Evolutionary conservation across 441 rosid genomes (phyloP).

Genomic region (Codiaeum variegatum): DNA sequence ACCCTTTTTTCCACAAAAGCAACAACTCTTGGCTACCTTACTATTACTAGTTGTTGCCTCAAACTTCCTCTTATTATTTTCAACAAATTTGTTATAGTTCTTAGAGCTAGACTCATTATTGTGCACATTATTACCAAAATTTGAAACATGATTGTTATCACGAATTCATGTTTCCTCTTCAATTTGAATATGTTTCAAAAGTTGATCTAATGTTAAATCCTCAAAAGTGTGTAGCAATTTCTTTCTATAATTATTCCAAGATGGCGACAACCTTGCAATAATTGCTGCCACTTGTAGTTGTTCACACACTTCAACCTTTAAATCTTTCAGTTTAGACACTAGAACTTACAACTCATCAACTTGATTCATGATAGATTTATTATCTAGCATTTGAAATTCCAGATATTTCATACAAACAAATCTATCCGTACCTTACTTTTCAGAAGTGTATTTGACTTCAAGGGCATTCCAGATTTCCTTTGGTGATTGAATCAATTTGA

Average conservation of each 20-base stretch:
- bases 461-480: neutral
- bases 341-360: neutral
- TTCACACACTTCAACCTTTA: neutral
- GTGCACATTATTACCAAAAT: too few relatives aligned
- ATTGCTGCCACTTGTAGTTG: neutral
- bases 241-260: constrained; percentile 21
- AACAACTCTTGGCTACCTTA: too few relatives aligned
- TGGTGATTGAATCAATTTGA: neutral
- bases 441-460: neutral
- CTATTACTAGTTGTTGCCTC: too few relatives aligned
- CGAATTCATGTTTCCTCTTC: too few relatives aligned
- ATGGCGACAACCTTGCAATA: constrained; percentile 10
- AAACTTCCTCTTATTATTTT: too few relatives aligned
- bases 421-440: neutral
- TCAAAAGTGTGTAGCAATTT: too few relatives aligned
- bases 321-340: neutral
- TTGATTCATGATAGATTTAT: neutral
- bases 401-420: neutral
- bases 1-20: too few relatives aligned
- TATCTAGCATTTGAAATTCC: neutral
- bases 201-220: too few relatives aligned
- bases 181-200: too few relatives aligned
- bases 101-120: too few relatives aligned
- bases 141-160: too few relatives aligned
- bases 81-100: too few relatives aligned